Conservation (phyloP, 371 early-diverging fungal genomes). For the Umbelopsis sp. region DNA sequence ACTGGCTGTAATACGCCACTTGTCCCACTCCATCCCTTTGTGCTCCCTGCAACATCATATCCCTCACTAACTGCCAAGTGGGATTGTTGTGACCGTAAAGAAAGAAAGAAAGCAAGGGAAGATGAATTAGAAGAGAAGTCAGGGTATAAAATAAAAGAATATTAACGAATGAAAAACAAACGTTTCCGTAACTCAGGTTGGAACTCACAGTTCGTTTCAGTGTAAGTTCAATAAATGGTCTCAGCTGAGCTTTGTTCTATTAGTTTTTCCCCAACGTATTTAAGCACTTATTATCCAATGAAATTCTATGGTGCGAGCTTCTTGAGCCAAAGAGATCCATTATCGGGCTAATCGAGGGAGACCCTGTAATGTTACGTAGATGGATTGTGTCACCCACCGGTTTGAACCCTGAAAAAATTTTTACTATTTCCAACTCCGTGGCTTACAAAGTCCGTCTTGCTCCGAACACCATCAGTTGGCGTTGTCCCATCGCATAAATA, state of each 20-base stretch:
- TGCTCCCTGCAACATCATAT: too few relatives aligned
- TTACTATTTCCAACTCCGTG: background rate
- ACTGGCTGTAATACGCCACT: slow-evolving; percentile 1
- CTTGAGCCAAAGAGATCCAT: too few relatives aligned
- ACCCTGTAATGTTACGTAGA: slow-evolving; percentile 11
- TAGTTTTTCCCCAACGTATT: too few relatives aligned
- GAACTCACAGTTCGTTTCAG: background rate
- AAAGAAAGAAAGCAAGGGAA: too few relatives aligned
- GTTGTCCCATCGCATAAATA: slow-evolving; percentile 7
- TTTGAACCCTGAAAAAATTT: slow-evolving; percentile 14
- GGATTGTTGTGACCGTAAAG: too few relatives aligned
- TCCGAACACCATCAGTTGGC: slow-evolving; percentile 3
- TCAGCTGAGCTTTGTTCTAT: background rate
- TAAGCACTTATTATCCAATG: too few relatives aligned
- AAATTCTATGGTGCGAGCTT: too few relatives aligned
- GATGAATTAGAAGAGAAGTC: too few relatives aligned
- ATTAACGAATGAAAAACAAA: background rate
- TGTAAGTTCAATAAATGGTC: background rate
- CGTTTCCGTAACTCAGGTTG: background rate
- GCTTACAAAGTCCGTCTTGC: background rate
- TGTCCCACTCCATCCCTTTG: background rate
- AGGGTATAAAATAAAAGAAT: background rate
- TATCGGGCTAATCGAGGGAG: background rate
- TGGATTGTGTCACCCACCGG: slow-evolving; percentile 4
- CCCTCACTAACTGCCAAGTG: too few relatives aligned